phyloP scores from a whole-genome alignment of 768 basidiomycete species.

The Candolleomyces eurysporus region DNA sequence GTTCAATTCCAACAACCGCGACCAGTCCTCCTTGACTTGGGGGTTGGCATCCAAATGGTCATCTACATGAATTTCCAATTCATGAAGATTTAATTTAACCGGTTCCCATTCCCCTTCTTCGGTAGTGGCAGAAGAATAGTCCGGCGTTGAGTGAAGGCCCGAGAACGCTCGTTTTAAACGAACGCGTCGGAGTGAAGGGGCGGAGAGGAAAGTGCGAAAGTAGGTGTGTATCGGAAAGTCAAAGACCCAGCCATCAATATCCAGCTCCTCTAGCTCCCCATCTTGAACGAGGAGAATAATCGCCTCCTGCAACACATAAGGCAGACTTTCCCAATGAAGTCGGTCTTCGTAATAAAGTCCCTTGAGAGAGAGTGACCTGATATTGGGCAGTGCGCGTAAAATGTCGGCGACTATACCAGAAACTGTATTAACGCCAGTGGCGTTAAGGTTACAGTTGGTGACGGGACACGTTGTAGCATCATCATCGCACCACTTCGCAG shows the following conservation, averaged over 20 bases:
- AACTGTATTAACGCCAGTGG: neutral
- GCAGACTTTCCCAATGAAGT: neutral
- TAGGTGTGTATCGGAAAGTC: neutral
- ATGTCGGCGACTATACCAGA: neutral
- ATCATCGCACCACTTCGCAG: neutral
- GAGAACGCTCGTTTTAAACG: neutral
- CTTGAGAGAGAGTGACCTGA: neutral
- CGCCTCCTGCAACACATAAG: neutral
- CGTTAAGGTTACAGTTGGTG: neutral
- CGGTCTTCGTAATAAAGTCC: neutral
- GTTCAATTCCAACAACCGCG: neutral
- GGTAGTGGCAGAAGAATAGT: neutral
- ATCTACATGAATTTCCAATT: neutral
- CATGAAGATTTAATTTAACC: neutral
- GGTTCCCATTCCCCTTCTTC: neutral
- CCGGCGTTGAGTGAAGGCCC: neutral
- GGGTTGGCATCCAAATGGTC: neutral
- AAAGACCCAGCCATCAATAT: neutral
- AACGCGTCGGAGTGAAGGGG: neutral
- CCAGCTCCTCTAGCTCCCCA: neutral
- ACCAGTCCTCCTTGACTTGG: neutral
- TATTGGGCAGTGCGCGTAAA: neutral
- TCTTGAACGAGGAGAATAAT: neutral
- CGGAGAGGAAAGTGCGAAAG: neutral
- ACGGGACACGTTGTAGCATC: neutral